Percentiles rank a stretch among this genome's conserved stretches.
These are phyloP conservation scores for Pichia deserticola DNA, from an alignment of 805 yeast species.

Conservation along the genomic window DNA sequence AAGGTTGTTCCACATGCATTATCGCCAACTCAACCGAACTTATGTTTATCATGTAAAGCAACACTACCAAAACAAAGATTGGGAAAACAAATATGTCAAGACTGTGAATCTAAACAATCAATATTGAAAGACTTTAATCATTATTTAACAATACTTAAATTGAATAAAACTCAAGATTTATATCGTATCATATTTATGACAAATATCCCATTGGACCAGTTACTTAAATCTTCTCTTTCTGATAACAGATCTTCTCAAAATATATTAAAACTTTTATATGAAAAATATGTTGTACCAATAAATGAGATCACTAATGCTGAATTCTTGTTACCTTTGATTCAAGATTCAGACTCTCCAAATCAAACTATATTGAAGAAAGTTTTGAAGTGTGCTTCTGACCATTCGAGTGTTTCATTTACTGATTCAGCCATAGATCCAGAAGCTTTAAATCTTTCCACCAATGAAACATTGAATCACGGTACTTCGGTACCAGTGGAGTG, in stretches of 20 bases:
- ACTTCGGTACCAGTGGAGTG: constrained; percentile 14
- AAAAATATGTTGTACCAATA: constrained; percentile 24
- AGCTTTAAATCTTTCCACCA: constrained; percentile 12
- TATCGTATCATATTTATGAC: constrained; percentile 20
- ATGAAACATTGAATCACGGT: constrained; percentile 6
- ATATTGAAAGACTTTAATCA: constrained; percentile 20
- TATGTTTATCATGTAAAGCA: constrained; percentile 13
- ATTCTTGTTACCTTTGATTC: constrained; percentile 16
- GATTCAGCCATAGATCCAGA: constrained; percentile 19
- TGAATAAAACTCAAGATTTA: constrained; percentile 20
- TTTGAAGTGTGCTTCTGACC: constrained; percentile 17
- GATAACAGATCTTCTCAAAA: constrained; percentile 18
- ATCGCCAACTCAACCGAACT: constrained; percentile 10
- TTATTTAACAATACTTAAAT: constrained; percentile 20
- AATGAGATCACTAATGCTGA: constrained; percentile 25
- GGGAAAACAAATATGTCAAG: constrained; percentile 18
- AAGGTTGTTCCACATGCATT: constrained; percentile 8
- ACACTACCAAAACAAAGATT: constrained; percentile 6
- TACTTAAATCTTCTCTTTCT: constrained; percentile 17
- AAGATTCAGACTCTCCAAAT: constrained; percentile 2
- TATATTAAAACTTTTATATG: constrained; percentile 20
- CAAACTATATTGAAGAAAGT: constrained; percentile 9
- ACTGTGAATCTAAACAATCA: constrained; percentile 19
- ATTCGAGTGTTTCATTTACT: constrained; percentile 11
- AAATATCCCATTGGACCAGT: constrained; percentile 14